phyloP scores from a whole-genome alignment of 2,329 filamentous ascomycete genomes.

The Biscogniauxia marginata region DNA sequence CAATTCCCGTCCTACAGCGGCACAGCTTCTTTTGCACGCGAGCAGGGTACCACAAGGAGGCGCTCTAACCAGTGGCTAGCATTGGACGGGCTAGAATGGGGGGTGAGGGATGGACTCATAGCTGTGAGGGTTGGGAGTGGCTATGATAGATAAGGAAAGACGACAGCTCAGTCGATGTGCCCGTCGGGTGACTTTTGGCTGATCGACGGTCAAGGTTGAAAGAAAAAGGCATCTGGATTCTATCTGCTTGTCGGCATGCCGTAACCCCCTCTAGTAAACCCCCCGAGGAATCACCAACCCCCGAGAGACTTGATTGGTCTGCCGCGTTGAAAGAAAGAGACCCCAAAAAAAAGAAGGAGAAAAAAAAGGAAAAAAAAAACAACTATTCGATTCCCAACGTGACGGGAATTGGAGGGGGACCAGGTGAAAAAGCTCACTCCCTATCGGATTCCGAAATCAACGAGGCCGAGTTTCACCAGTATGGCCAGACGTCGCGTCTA shows the following conservation, averaged over 20 bases:
- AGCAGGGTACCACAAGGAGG: too few species aligned
- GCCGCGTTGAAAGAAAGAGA: not conserved
- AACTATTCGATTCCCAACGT: not conserved
- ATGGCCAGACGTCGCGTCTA: too few species aligned
- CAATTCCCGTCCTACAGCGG: not conserved
- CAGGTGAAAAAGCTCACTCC: too few species aligned
- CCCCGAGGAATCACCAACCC: not conserved
- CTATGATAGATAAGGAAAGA: not conserved
- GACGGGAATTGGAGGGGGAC: not conserved
- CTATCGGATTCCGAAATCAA: too few species aligned
- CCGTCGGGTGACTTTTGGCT: not conserved
- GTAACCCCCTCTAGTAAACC: not conserved
- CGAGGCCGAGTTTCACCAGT: too few species aligned
- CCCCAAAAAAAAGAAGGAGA: not conserved
- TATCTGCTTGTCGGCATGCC: not conserved
- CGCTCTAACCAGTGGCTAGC: too few species aligned
- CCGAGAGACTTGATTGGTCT: not conserved
- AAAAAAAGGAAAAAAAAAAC: too few species aligned
- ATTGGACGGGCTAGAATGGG: too few species aligned
- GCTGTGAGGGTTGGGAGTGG: not conserved
- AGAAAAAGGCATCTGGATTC: not conserved
- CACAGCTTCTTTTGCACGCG: too few species aligned
- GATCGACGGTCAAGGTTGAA: not conserved
- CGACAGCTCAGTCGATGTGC: too few species aligned
- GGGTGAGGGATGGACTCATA: too few species aligned